These are phyloP conservation scores for Bipolaris victoriae DNA, from an alignment of 2,329 filamentous ascomycete species.

Conservation along the genomic window DNA sequence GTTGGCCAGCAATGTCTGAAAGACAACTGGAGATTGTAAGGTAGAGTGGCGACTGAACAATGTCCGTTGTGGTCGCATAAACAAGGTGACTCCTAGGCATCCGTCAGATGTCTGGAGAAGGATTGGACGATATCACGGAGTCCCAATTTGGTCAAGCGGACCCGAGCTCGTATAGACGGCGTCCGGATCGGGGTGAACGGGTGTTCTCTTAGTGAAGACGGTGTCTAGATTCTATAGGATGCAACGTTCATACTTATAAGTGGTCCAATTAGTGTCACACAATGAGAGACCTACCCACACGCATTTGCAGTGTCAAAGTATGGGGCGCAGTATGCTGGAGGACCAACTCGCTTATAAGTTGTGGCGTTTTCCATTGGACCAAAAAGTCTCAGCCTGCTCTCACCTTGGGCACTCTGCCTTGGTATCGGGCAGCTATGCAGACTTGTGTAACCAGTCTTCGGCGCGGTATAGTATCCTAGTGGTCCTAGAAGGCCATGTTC, in stretches of 20 bases:
- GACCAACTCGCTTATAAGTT: constrained; percentile 16
- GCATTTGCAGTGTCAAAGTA: not conserved
- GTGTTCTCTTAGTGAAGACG: not conserved
- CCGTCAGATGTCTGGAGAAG: not conserved
- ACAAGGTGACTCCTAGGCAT: not conserved
- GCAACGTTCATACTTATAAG: not conserved
- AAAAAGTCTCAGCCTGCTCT: constrained; percentile 23
- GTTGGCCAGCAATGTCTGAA: not conserved
- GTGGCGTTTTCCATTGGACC: constrained; percentile 34
- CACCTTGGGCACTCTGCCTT: constrained; percentile 24
- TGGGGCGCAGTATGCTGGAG: constrained; percentile 21
- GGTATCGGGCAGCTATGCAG: constrained; percentile 24
- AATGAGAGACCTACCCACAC: not conserved
- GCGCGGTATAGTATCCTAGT: not conserved
- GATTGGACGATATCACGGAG: not conserved
- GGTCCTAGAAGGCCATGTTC: not conserved
- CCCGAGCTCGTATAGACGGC: not conserved
- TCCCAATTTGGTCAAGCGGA: not conserved
- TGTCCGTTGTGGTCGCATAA: not conserved
- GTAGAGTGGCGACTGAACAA: not conserved
- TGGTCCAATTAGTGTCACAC: not conserved
- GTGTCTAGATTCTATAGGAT: not conserved
- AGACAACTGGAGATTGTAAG: not conserved
- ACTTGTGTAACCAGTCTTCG: not conserved
- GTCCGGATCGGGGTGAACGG: constrained; percentile 2